Conservation (phyloP, 2,329 filamentous ascomycete species). For the Xylaria arbuscula region DNA sequence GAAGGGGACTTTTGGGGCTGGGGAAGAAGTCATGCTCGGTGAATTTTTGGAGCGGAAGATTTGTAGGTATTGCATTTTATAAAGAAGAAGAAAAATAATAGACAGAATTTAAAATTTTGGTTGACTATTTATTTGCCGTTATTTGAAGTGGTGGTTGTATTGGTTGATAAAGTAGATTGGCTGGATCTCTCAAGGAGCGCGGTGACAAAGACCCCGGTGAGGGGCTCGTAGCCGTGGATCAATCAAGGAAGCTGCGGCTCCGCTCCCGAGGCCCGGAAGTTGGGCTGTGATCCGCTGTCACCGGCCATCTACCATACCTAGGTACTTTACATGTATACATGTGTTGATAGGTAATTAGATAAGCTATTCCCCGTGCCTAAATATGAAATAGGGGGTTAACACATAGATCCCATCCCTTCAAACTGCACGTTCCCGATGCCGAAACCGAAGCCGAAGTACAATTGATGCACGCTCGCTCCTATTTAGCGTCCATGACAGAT, state of each 20-base stretch:
- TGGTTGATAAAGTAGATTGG: neutral
- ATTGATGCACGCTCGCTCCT: neutral
- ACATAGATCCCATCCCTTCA: constrained; percentile 3
- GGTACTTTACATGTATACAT: no score
- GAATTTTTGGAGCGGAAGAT: no score
- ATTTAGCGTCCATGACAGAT: neutral
- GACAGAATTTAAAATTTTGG: no score
- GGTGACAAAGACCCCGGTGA: neutral
- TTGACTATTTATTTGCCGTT: no score
- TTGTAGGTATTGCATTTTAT: no score
- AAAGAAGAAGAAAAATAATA: no score
- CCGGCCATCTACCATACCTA: neutral
- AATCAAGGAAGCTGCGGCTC: neutral
- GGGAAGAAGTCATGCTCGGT: neutral
- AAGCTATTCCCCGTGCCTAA: neutral
- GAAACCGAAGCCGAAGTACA: constrained; percentile 10
- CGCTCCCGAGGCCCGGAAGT: constrained; percentile 16
- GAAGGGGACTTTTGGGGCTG: constrained; percentile 40
- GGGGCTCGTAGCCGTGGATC: neutral
- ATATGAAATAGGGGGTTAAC: neutral
- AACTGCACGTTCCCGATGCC: neutral
- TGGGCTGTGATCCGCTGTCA: constrained; percentile 5
- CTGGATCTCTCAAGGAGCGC: neutral
- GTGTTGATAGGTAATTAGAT: neutral
- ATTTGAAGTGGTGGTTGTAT: neutral